phyloP scores from a whole-genome alignment of 768 basidiomycete species.

The Leccinum ochraceum region DNA sequence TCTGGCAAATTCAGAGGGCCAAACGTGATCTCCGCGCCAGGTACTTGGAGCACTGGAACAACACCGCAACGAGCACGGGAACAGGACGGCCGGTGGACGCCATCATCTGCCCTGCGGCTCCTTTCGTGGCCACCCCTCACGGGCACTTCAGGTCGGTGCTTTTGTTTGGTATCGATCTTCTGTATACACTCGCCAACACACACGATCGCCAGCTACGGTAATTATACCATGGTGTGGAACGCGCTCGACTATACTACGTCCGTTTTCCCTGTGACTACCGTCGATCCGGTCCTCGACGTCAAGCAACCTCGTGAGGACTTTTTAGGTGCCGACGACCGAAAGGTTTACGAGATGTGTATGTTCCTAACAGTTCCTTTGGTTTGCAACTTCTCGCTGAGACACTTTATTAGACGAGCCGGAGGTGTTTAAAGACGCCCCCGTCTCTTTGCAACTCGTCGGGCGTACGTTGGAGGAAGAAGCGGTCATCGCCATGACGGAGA shows the following conservation, averaged over 20 bases:
- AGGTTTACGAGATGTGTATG: constrained; percentile 56
- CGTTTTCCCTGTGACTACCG: constrained; percentile 63
- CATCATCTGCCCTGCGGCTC: constrained; percentile 64
- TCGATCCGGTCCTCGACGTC: constrained; percentile 55
- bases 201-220: constrained; percentile 37
- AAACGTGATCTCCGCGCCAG: constrained; percentile 48
- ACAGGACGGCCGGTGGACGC: constrained; percentile 78
- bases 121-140: constrained; percentile 64
- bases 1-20: constrained; percentile 66
- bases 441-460: constrained; percentile 67
- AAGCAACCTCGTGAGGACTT: constrained; percentile 48
- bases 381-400: neutral
- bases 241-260: constrained; percentile 64
- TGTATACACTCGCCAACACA: neutral
- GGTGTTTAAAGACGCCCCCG: constrained; percentile 57
- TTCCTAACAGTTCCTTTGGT: neutral
- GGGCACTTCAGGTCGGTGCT: constrained; percentile 51
- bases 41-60: constrained; percentile 65
- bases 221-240: constrained; percentile 69
- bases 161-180: neutral
- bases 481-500: constrained; percentile 65
- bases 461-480: constrained; percentile 77
- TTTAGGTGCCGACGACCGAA: constrained; percentile 47
- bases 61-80: constrained; percentile 48
- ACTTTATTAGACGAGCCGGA: constrained; percentile 53